A percentile compares a stretch with the other conserved stretches of the same genome.
These are phyloP conservation scores for Anisogramma anomala DNA, from an alignment of 2,329 filamentous ascomycete genomes.

Conservation along the genomic window DNA sequence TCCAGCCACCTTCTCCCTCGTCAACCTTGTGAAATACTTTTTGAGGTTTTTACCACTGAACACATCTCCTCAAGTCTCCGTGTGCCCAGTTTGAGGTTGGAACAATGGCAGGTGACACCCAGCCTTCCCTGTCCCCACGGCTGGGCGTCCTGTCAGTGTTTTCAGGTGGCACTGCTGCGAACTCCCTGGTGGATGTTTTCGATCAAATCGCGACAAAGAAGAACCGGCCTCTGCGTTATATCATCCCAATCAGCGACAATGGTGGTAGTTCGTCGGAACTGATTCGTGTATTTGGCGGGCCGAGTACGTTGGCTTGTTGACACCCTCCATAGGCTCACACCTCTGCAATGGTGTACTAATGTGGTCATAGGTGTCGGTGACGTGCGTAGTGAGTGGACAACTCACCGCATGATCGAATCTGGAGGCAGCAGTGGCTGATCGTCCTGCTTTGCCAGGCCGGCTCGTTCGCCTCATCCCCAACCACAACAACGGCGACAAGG, in stretches of 20 bases:
- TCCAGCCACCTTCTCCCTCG: no score
- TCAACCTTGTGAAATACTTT: no score
- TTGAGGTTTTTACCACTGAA: no score
- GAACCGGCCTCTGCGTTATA: slow-evolving; percentile 60
- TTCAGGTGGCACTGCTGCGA: slow-evolving; percentile 87
- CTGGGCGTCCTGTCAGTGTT: slow-evolving; percentile 60
- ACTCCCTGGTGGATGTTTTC: slow-evolving; percentile 87
- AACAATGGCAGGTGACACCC: slow-evolving; percentile 3
- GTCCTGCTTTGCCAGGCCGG: slow-evolving; percentile 47
- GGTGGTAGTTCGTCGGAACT: slow-evolving; percentile 88
- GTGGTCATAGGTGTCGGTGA: slow-evolving; percentile 44
- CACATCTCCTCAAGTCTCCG: no score
- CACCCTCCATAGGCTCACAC: no score
- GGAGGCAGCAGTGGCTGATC: neutral
- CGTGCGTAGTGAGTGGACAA: slow-evolving; percentile 35
- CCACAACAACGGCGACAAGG: slow-evolving; percentile 41
- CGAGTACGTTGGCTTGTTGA: slow-evolving; percentile 50
- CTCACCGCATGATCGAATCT: no score
- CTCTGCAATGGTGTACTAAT: slow-evolving; percentile 6
- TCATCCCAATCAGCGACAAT: slow-evolving; percentile 94
- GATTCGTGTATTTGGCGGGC: slow-evolving; percentile 88
- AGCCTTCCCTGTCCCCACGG: slow-evolving; percentile 8
- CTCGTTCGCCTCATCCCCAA: slow-evolving; percentile 83
- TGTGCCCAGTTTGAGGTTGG: no score
- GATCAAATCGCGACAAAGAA: slow-evolving; percentile 53